Base-by-base conservation (phyloP, 2,329 filamentous ascomycete species). In the Bipolaris bicolor region DNA sequence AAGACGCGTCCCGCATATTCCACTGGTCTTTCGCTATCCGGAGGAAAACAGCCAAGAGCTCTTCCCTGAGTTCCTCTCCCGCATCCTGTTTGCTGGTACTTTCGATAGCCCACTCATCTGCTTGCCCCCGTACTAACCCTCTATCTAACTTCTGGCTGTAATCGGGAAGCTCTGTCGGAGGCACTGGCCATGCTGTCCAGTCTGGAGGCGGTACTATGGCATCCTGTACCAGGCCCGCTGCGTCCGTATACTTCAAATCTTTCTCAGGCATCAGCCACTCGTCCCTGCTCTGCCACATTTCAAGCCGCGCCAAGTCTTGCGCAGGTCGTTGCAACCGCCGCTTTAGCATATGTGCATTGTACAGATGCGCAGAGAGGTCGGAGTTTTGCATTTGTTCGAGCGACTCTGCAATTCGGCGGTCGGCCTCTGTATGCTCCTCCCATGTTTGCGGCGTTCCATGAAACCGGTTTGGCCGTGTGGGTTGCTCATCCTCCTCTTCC, bases 101-200 rank as follows among this genome's bases (percentile, higher is more conserved):
- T 51, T 80, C 82, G 31, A 85, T 77, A 0, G 82, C 86, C 68
- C 82, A 86, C 11, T 66, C 70, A 29, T 85, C 83, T 51, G 84
- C 77, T 6, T 80, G 78, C 47, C 85, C 81, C 7, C 67, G 61
- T 22, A 53, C 53, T 5, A 53, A 5, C 52, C 29, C 7, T 37
- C 22, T 37, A 58, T 34, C 62, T 54, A 37, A 76, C 67, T 72
- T 34, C 41, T 90, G 83, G 18, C 79, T 79, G 13, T 81, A 79
- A 15, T 80, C 77, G 1, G 90, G 90, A 7, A 95, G 86, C 24
- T 83, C 77, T 7, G 80, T 77, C 4, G 84, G 80, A 18, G 82
- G 81, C 69, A 96, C 74, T 4, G 94, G 94, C 94, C 94, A 97
- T 0, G 92, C 90, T 16, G 90, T 91, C 93, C 94, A 97, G 4